Evolutionary conservation across 2,329 filamentous ascomycete species (phyloP), one percentile per base, ranked within the genome.

Genomic region (Epichloe coenophiala): DNA sequence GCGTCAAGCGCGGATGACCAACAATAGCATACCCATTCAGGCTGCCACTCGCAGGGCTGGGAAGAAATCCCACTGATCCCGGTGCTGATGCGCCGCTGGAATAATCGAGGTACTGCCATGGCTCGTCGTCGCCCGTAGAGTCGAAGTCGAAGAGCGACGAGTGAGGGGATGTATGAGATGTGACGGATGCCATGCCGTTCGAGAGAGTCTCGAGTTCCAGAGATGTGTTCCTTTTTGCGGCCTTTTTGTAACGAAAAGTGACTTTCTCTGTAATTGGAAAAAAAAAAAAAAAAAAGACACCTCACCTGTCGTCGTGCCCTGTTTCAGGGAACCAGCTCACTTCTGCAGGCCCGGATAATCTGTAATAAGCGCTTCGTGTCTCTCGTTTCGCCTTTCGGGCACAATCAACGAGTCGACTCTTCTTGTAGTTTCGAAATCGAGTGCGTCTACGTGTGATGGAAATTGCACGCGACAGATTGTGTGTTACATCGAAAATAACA

Each of bases 1-100:
- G 57, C 37, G 56, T 60, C 27, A 59, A 61, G 15, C 48, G 45
- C 45, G 41, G 27, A 36, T 47, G 68, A 33, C 69, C 67, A 45
- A 78, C 61, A 42, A 78, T 61, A 12, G 67, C 68, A 62, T 71
- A 79, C 21, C 75, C 75, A 38, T 68, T 70, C 56, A 78, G 60
- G 53, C 75, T 78, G 13, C 70, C 68, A 56, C 69, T 75, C 11
- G 69, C 70, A 5, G 76, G 75, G 54, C 76, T 77, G 27, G 71
- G 68, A 17, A 74, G 62, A 53, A 76, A 73, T 17, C 67, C 70
- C 9, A 70, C 63, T 0, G 71, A 71, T 0, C 63, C 67, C 0
- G 68, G 57, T 3, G 59, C 64, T 15, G 67, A 68, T 31, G 59
- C 62, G 51, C 61, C 57, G 45, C 61, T 61, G 35, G 64, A 59